These are phyloP conservation scores for Candida wancherniae DNA, from an alignment of 805 yeast genomes.

Conservation along the genomic window DNA sequence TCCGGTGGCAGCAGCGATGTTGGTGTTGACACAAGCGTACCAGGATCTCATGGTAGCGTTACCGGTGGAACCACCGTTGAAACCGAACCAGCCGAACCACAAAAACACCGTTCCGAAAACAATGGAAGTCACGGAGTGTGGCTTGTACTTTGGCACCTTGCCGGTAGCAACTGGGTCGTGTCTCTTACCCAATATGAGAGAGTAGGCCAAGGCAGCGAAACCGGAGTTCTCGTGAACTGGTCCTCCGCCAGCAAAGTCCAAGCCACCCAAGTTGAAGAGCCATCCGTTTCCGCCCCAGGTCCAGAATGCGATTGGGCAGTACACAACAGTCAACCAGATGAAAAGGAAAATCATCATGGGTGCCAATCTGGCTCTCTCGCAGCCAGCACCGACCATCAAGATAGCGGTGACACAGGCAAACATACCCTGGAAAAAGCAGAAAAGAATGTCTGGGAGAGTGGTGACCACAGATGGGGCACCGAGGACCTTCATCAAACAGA, in stretches of 20 bases:
- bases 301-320: slow-evolving; percentile 96
- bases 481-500: slow-evolving; percentile 73
- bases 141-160: slow-evolving; percentile 83
- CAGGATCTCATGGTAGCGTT: slow-evolving; percentile 88
- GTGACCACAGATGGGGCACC: slow-evolving; percentile 71
- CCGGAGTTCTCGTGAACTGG: slow-evolving; percentile 97
- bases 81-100: slow-evolving; percentile 99
- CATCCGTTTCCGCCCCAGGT: slow-evolving; percentile 95
- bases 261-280: slow-evolving; percentile 75
- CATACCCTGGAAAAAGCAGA: slow-evolving; percentile 93
- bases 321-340: slow-evolving; percentile 91
- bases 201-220: slow-evolving; percentile 90
- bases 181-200: slow-evolving; percentile 88
- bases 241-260: slow-evolving; percentile 98
- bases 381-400: slow-evolving; percentile 95
- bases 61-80: slow-evolving; percentile 98
- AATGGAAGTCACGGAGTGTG: slow-evolving; percentile 86
- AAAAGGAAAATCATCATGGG: slow-evolving; percentile 96
- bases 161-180: slow-evolving; percentile 67
- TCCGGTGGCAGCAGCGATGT: slow-evolving; percentile 89
- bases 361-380: slow-evolving; percentile 92
- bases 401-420: slow-evolving; percentile 92
- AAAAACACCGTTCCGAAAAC: slow-evolving; percentile 91
- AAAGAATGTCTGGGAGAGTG: slow-evolving; percentile 84
- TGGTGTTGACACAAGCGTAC: slow-evolving; percentile 91